A percentile compares a stretch with the other conserved stretches of the same genome.
These are phyloP conservation scores for Chenopodium album DNA, from an alignment of 148 eudicot genomes.

Conservation along the genomic window DNA sequence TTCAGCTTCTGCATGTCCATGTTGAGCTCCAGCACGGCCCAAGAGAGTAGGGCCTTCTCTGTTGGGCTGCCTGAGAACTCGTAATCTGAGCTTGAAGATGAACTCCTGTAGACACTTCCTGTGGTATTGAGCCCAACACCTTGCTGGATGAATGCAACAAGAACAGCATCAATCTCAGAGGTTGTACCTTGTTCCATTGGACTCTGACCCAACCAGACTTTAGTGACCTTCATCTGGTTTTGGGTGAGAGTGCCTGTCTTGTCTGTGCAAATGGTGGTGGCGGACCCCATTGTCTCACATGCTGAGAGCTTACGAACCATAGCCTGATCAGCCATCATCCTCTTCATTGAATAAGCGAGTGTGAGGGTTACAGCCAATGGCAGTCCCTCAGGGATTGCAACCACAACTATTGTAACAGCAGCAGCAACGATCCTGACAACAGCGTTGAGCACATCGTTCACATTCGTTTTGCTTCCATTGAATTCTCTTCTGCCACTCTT, in stretches of 20 bases:
- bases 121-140: conserved; percentile 37
- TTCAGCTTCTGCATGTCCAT: conserved; percentile 20
- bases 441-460: conserved; percentile 22
- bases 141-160: conserved; percentile 18
- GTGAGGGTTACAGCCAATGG: conserved; percentile 39
- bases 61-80: conserved; percentile 31
- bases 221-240: conserved; percentile 36
- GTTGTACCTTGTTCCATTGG: not conserved
- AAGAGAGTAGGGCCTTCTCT: conserved; percentile 27
- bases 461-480: conserved; percentile 24
- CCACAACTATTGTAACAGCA: conserved; percentile 38
- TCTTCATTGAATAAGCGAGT: conserved; percentile 39
- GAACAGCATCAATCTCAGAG: conserved; percentile 10
- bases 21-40: conserved; percentile 26
- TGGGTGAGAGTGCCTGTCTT: conserved; percentile 39
- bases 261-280: conserved; percentile 40
- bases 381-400: conserved; percentile 38
- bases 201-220: conserved; percentile 31
- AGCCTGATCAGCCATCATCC: conserved; percentile 37
- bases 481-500: conserved; percentile 29
- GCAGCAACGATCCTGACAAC: conserved; percentile 33
- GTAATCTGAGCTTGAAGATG: conserved; percentile 11
- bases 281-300: conserved; percentile 45
- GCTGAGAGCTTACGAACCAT: conserved; percentile 42
- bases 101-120: conserved; percentile 25